A percentile compares a stretch with the other conserved stretches of the same genome.
Conservation (phyloP, 352 stramenopile species). For the Globisporangium ultimum region DNA sequence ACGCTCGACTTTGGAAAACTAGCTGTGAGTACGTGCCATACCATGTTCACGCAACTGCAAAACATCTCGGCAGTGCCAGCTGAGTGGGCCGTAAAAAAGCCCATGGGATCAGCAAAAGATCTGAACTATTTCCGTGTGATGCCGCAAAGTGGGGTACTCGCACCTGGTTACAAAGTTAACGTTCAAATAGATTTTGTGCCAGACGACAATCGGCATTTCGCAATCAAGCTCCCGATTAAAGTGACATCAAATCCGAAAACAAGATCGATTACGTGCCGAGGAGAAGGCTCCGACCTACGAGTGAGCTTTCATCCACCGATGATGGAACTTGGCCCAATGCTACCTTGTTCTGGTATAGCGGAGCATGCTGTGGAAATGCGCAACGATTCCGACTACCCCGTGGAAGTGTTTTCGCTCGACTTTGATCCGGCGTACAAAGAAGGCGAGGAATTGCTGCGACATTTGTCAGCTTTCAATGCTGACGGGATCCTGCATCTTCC, state of each 20-base stretch:
- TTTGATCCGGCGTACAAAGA: conserved; percentile 81
- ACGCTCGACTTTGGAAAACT: conserved; percentile 90
- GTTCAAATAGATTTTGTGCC: conserved; percentile 91
- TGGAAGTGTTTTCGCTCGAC: conserved; percentile 92
- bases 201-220: conserved; percentile 68
- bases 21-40: conserved; percentile 84
- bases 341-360: conserved; percentile 60
- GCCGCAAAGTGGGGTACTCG: conserved; percentile 69
- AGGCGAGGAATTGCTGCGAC: conserved; percentile 83
- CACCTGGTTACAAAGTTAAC: conserved; percentile 76
- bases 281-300: conserved; percentile 73
- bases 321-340: conserved; percentile 82
- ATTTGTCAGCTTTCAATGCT: conserved; percentile 47
- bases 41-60: conserved; percentile 89
- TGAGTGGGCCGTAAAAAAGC: conserved; percentile 91
- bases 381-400: conserved; percentile 86
- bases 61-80: conserved; percentile 87
- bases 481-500: conserved; percentile 74
- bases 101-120: conserved; percentile 82
- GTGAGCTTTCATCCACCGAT: conserved; percentile 82
- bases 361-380: conserved; percentile 66
- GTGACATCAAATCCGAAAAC: conserved; percentile 78
- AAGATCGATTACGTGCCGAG: conserved; percentile 68
- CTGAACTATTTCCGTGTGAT: conserved; percentile 76
- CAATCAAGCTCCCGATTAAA: conserved; percentile 87